Evolutionary conservation across 805 yeast genomes (phyloP), one percentile per base, ranked within the genome.

Genomic region (Kuraishia floccosa): DNA sequence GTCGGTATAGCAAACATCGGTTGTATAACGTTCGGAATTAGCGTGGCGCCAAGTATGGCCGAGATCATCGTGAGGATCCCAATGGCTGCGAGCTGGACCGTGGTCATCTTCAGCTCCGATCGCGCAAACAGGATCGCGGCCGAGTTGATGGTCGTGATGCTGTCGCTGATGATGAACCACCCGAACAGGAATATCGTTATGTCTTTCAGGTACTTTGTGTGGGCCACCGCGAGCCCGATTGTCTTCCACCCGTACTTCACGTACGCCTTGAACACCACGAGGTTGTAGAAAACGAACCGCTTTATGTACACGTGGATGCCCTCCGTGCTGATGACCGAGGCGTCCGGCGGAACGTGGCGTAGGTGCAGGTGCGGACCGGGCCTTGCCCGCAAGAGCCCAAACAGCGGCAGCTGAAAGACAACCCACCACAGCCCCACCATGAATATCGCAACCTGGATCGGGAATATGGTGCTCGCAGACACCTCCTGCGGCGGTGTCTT

Each of bases 371-470:
- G 50, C 14, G 58, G 59, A 0, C 65, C 65, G 0, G 64, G 61
- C 10, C 72, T 50, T 4, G 72, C 44, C 26, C 60, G 58, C 34
- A 82, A 49, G 25, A 69, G 51, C 36, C 61, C 41, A 1, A 56
- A 46, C 22, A 80, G 61, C 3, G 89, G 89, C 4, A 74, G 31
- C 43, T 78, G 85, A 59, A 79, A 80, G 2, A 69, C 34, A 5
- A 76, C 47, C 93, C 93, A 82, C 89, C 91, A 81, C 1, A 68
- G 17, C 1, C 91, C 91, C 12, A 81, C 81, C 19, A 72, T 48
- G 8, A 68, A 56, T 12, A 80, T 65, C 1, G 81, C 84, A 17
- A 66, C 46, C 39, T 76, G 76, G 4, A 79, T 56, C 6, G 76
- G 69, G 33, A 41, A 47, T 6, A 54, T 42, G 9, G 51, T 32